Percentiles rank a stretch among this genome's conserved stretches.
These are phyloP conservation scores for Sherardia arvensis DNA, from an alignment of 257 asterid species.

Conservation along the genomic window DNA sequence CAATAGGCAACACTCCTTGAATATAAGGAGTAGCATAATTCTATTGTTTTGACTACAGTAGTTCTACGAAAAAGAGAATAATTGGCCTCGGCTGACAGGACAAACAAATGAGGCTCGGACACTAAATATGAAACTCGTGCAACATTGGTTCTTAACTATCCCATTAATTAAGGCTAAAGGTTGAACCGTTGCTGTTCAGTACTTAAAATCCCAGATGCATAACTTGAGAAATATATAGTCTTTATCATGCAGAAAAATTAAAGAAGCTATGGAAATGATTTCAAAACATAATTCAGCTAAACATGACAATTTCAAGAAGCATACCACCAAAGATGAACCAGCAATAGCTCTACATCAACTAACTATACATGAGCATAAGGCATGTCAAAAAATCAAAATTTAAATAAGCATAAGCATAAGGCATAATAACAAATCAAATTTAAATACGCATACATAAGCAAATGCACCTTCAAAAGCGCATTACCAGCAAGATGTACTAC, in stretches of 20 bases:
- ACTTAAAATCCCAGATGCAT: not conserved
- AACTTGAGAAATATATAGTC: not conserved
- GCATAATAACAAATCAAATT: not conserved
- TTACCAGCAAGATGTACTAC: conserved; percentile 98
- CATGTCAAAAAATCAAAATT: not conserved
- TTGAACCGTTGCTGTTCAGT: not conserved
- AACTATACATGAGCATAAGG: not conserved
- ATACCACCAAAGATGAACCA: not conserved
- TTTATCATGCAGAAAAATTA: not conserved
- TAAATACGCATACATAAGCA: not conserved
- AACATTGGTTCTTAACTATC: not conserved
- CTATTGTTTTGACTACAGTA: not conserved
- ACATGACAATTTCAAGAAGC: not conserved
- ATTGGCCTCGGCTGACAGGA: not conserved
- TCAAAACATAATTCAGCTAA: not conserved
- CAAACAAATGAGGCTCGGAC: not conserved
- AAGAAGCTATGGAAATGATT: not conserved
- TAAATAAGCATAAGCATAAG: not conserved
- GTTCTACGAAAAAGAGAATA: not conserved
- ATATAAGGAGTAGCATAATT: not conserved
- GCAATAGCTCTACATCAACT: not conserved
- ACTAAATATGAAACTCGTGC: not conserved
- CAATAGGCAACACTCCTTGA: not conserved
- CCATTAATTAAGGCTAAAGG: not conserved
- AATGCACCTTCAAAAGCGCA: not conserved